Base-by-base conservation (phyloP, 2,329 filamentous ascomycete species). In the Alternaria alternata region DNA sequence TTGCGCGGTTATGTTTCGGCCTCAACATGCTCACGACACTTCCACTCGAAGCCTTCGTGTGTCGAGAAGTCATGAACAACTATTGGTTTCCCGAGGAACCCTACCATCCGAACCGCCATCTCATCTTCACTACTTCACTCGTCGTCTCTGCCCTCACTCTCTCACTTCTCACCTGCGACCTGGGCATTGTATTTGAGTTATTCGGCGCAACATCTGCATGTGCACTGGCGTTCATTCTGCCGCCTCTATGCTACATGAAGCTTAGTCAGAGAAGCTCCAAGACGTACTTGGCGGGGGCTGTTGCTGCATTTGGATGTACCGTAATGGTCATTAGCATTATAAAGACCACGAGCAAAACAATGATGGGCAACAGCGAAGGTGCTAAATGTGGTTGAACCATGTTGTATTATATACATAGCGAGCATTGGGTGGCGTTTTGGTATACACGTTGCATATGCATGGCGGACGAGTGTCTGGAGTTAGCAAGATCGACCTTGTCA, bases 1-100 rank as follows among this genome's bases (percentile, higher is more conserved):
- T 99, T 59, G 95, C 95, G 22, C 90, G 95, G 54, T 86, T 99
- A 51, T 97, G 93, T 81, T 98, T 99, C 75, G 95, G 95, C 2
- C 86, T 99, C 67, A 99, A 99, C 84, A 99, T 99, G 95, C 88
- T 99, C 72, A 97, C 95, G 14, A 98, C 95, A 2, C 84, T 99
- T 36, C 95, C 95, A 0, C 89, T 99, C 61, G 95, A 99, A 83
- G 94, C 93, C 16, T 99, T 99, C 78, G 95, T 99, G 55, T 99
- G 95, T 80, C 88, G 95, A 73, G 95, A 97, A 80, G 94, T 97
- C 65, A 96, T 97, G 92, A 87, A 92, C 68, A 93, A 92, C 65
- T 97, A 96, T 75, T 91, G 86, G 78, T 90, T 89, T 67, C 85
- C 87, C 1, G 81, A 86, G 59, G 86, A 92, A 68, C 90, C 91